Evolutionary conservation across 805 yeast genomes (phyloP), one percentile per base, ranked within the genome.

Genomic region (Cephaloascus fragrans): DNA sequence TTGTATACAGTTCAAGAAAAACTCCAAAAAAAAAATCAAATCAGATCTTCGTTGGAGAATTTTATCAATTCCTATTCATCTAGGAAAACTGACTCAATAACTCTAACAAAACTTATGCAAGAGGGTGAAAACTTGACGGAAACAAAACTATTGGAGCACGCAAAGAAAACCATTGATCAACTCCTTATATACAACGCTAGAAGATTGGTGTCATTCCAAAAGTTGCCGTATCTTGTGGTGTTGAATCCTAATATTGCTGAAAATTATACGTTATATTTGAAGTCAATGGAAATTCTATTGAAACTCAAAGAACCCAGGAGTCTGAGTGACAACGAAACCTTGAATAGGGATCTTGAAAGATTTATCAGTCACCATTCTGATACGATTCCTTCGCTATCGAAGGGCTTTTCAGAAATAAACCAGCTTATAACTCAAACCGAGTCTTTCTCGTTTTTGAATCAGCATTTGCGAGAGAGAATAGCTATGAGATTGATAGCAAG

Each of bases 401-500:
- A 77, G 43, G 98, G 97, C 0, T 82, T 90, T 50, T 68, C 68
- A 44, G 93, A 85, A 53, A 80, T 80, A 3, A 55, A 61, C 62
- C 26, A 59, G 72, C 32, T 53, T 53, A 38, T 76, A 56, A 46
- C 73, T 2, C 57, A 65, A 23, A 67, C 64, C 5, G 64, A 73
- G 19, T 74, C 83, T 33, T 75, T 80, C 39, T 50, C 55, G 3
- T 84, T 89, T 47, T 63, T 90, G 46, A 85, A 86, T 51, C 61
- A 67, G 9, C 97, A 90, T 61, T 67, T 90, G 48, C 68, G 73
- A 40, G 96, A 89, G 47, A 70, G 97, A 44, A 89, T 90, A 33
- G 73, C 89, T 46, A 85, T 93, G 79, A 77, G 96, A 41, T 64
- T 89, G 37, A 67, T 88, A 39, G 88, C 94, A 0, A 89, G 84